Evolutionary conservation across 2,329 filamentous ascomycete species (phyloP), one percentile per base, ranked within the genome.

Genomic region (Oidium heveae): DNA sequence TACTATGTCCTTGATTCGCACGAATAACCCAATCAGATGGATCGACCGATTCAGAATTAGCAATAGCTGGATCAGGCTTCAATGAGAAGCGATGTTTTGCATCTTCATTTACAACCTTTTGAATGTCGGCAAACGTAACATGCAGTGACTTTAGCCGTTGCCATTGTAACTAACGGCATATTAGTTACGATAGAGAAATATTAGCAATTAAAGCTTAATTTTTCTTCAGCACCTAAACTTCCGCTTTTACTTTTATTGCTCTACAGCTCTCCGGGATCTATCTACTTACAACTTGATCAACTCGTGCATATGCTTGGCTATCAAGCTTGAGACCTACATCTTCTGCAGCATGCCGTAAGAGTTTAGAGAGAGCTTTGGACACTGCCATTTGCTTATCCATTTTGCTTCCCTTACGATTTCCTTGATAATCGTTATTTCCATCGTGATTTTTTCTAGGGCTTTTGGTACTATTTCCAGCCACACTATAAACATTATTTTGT

Each of bases 1-100:
- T 84, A 62, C 79, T 86, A 71, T 96, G 91, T 55, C 91, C 91
- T 70, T 96, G 91, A 64, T 93, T 94, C 32, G 91, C 91, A 63
- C 91, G 86, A 68, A 98, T 95, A 34, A 93, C 73, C 71, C 81
- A 95, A 66, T 83, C 73, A 0, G 73, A 66, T 0, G 85, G 74
- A 52, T 82, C 71, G 33, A 66, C 65, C 4, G 63, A 64, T 0
- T 60, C 59, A 34, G 55, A 62, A 56, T 59, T 53, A 15, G 43
- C 28, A n/a, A 63, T 57, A 4, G 59, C 49, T 15, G 65, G 62
- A 58, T 69, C 74, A 49, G 75, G 75, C 54, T 86, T 80, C 63
- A 96, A 72, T 1, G 80, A 77, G 71, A 93, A 98, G 41, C 91
- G 84, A 67, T 95, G 84, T 70, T 98, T 98, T 63, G 89, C 84